phyloP scores from a whole-genome alignment of 345 rosid species.

The Gossypioides kirkii region DNA sequence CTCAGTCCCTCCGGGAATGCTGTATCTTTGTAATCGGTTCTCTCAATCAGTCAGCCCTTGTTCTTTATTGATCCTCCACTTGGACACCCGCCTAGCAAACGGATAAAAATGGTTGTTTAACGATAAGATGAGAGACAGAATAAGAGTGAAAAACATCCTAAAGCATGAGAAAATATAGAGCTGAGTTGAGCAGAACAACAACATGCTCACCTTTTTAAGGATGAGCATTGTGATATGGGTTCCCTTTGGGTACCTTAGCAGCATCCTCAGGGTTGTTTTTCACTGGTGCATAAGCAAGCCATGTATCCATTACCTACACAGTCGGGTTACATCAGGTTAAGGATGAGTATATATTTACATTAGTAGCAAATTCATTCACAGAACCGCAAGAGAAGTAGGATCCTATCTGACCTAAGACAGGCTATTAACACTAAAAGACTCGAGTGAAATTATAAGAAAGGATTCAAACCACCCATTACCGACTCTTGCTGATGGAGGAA shows the following conservation, averaged over 20 bases:
- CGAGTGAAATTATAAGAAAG: neutral
- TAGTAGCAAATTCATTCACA: neutral
- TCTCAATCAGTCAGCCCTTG: slow-evolving; percentile 72
- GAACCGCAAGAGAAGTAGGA: slow-evolving; percentile 1
- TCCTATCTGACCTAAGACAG: neutral
- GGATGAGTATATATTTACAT: neutral
- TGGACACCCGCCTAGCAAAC: slow-evolving; percentile 63
- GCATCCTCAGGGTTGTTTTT: slow-evolving; percentile 75
- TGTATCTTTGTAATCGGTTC: slow-evolving; percentile 61
- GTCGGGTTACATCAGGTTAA: neutral
- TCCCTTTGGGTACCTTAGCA: slow-evolving; percentile 70
- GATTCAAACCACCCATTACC: slow-evolving; percentile 35
- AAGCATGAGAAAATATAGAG: neutral
- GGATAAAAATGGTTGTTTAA: slow-evolving; percentile 13
- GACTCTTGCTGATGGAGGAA: slow-evolving; percentile 83
- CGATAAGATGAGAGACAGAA: neutral
- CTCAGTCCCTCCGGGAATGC: slow-evolving; percentile 63
- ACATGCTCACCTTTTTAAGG: slow-evolving; percentile 42
- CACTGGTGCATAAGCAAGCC: slow-evolving; percentile 69
- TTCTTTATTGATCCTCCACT: slow-evolving; percentile 62
- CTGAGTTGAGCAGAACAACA: no score
- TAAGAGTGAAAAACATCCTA: neutral
- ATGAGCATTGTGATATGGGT: slow-evolving; percentile 66
- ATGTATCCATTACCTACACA: slow-evolving; percentile 50
- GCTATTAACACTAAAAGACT: neutral